phyloP scores from a whole-genome alignment of 2,329 filamentous ascomycete genomes.

The Verticillium klebahnii region DNA sequence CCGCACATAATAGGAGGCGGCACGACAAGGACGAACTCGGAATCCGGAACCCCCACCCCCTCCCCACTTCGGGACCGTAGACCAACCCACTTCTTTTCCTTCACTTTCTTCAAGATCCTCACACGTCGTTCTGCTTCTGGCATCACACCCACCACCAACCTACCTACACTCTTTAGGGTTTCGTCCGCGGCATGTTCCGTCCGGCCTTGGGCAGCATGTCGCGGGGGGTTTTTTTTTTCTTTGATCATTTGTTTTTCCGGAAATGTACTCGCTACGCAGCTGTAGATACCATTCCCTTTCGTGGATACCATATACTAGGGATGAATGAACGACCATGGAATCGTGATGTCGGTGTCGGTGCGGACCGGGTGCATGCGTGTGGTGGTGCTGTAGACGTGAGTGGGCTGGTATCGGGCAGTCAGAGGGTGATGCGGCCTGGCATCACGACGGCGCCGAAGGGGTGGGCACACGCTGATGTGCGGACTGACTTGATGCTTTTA shows the following conservation, averaged over 20 bases:
- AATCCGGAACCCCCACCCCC: background rate
- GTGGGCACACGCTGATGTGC: no score
- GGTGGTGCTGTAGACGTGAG: no score
- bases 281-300: background rate
- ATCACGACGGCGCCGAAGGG: no score
- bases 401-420: no score
- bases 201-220: conserved; percentile 3
- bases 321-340: background rate
- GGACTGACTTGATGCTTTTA: no score
- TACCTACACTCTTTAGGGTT: conserved; percentile 2
- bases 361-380: no score
- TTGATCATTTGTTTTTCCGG: background rate
- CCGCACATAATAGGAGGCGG: background rate
- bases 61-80: background rate
- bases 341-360: background rate
- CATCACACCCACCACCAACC: background rate
- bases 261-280: background rate
- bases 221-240: background rate
- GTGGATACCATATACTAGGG: background rate
- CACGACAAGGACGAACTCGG: background rate
- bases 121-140: conserved; percentile 1
- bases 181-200: background rate
- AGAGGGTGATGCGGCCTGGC: no score
- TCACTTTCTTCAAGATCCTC: conserved; percentile 11
- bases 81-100: conserved; percentile 1